phyloP scores from a whole-genome alignment of 495 filamentous ascomycete species.

The Cenococcum geophilum region DNA sequence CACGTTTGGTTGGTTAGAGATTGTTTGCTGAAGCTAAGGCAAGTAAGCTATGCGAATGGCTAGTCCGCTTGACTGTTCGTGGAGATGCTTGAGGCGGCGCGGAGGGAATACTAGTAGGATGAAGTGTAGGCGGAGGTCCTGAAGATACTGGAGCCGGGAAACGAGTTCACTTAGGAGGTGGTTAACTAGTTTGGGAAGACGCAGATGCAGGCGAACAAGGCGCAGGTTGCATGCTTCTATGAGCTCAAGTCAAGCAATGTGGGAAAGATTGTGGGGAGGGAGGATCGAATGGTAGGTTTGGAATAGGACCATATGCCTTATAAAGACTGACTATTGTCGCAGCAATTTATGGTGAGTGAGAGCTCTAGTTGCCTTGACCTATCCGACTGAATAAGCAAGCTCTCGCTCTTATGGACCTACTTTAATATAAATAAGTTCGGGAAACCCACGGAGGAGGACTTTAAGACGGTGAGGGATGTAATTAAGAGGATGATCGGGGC shows the following conservation, averaged over 20 bases:
- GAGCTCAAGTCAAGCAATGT: constrained; percentile 22
- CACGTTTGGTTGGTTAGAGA: too few relatives aligned
- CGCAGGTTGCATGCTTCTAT: constrained; percentile 17
- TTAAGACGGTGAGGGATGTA: constrained; percentile 21
- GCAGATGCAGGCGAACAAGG: constrained; percentile 12
- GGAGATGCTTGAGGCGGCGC: constrained; percentile 22
- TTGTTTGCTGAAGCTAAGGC: too few relatives aligned
- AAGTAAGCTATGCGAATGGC: too few relatives aligned
- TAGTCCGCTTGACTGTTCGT: too few relatives aligned
- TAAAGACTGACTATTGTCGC: neutral
- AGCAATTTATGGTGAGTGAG: constrained; percentile 23
- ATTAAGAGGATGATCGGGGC: constrained; percentile 15
- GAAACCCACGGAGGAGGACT: constrained; percentile 26
- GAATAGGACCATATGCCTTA: neutral
- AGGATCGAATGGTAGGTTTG: constrained; percentile 10
- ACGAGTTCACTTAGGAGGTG: constrained; percentile 18
- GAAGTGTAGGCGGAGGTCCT: constrained; percentile 17
- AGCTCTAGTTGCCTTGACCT: constrained; percentile 22
- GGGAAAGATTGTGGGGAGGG: constrained; percentile 13
- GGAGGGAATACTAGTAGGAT: constrained; percentile 7
- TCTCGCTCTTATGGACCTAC: constrained; percentile 21
- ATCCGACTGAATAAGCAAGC: constrained; percentile 15
- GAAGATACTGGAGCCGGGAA: constrained; percentile 17
- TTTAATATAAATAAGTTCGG: constrained; percentile 29
- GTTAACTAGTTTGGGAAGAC: constrained; percentile 15